Evolutionary conservation across 805 yeast genomes (phyloP).

Genomic region (Starmerella tilneyi): DNA sequence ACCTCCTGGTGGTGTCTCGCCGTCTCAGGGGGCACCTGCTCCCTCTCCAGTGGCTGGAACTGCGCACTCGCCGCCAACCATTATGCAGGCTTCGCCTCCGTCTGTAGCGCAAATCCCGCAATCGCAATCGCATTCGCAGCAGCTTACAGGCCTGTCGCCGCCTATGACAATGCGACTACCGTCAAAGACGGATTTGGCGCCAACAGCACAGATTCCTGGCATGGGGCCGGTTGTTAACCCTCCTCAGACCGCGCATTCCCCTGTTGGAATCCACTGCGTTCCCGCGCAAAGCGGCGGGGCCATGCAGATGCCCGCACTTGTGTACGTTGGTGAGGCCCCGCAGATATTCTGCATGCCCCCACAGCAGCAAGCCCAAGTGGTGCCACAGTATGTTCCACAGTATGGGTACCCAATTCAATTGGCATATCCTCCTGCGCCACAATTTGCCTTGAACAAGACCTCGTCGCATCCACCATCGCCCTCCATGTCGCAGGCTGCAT

Average conservation of each 20-base stretch:
- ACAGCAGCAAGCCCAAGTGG: slow-evolving; percentile 15
- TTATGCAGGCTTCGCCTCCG: background rate
- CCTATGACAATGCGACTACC: too few relatives aligned
- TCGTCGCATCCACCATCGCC: slow-evolving; percentile 1
- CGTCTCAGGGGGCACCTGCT: too few relatives aligned
- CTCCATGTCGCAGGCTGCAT: too few relatives aligned
- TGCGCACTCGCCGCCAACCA: too few relatives aligned
- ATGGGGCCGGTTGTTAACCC: too few relatives aligned
- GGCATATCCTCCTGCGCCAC: slow-evolving; percentile 8
- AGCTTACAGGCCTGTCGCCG: too few relatives aligned
- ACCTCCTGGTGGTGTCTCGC: too few relatives aligned
- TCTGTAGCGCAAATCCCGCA: too few relatives aligned
- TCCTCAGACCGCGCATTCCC: too few relatives aligned
- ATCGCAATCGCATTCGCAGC: too few relatives aligned
- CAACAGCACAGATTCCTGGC: too few relatives aligned
- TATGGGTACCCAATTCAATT: slow-evolving; percentile 8
- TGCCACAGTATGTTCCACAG: slow-evolving; percentile 14
- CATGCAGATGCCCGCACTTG: slow-evolving; percentile 3
- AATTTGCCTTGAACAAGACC: background rate
- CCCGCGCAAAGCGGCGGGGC: background rate
- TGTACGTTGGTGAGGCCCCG: slow-evolving; percentile 3
- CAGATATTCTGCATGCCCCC: slow-evolving; percentile 7
- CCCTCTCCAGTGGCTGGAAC: background rate
- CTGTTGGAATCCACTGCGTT: background rate
- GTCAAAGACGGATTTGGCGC: too few relatives aligned